phyloP scores from a whole-genome alignment of 2,329 filamentous ascomycete genomes.

The Amesomyces nigricolor region DNA sequence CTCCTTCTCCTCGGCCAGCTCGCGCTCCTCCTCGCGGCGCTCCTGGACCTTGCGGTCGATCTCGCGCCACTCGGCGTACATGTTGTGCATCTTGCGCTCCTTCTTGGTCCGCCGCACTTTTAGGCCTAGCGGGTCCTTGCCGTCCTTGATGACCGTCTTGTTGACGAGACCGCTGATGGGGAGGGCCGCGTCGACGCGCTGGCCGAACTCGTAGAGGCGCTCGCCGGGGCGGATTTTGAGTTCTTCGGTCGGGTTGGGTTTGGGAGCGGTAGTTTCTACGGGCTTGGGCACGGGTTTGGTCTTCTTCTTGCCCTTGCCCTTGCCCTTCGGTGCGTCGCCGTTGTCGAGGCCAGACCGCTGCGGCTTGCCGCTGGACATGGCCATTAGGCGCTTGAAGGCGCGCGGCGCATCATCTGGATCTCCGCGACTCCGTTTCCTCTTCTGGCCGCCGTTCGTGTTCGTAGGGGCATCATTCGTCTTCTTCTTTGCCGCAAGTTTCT shows the following conservation, averaged over 20 bases:
- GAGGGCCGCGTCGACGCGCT: constrained; percentile 79
- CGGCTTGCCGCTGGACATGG: constrained; percentile 58
- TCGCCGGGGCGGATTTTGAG: constrained; percentile 71
- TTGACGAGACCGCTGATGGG: constrained; percentile 66
- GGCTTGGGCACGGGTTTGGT: constrained; percentile 15
- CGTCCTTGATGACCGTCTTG: constrained; percentile 54
- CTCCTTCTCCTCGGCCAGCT: constrained; percentile 56
- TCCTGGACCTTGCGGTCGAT: constrained; percentile 60
- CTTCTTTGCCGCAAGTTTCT: constrained; percentile 15
- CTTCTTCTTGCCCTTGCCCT: constrained; percentile 30
- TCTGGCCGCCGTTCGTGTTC: constrained; percentile 42
- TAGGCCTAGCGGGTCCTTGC: constrained; percentile 58
- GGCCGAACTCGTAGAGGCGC: constrained; percentile 72
- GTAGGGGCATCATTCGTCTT: constrained; percentile 25
- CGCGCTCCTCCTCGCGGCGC: constrained; percentile 59
- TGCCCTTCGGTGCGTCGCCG: constrained; percentile 42
- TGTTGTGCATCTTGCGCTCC: constrained; percentile 74
- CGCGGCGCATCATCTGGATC: constrained; percentile 74
- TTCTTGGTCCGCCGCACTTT: constrained; percentile 72
- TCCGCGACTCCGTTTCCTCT: constrained; percentile 41
- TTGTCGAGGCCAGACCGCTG: constrained; percentile 64
- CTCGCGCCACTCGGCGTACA: constrained; percentile 71
- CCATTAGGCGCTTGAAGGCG: constrained; percentile 82
- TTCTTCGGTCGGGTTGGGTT: constrained; percentile 10
- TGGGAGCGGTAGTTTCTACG: constrained; percentile 16